A percentile compares a stretch with the other conserved stretches of the same genome.
These are phyloP conservation scores for Fusarium sp. DNA, from an alignment of 2,329 filamentous ascomycete genomes.

Conservation along the genomic window DNA sequence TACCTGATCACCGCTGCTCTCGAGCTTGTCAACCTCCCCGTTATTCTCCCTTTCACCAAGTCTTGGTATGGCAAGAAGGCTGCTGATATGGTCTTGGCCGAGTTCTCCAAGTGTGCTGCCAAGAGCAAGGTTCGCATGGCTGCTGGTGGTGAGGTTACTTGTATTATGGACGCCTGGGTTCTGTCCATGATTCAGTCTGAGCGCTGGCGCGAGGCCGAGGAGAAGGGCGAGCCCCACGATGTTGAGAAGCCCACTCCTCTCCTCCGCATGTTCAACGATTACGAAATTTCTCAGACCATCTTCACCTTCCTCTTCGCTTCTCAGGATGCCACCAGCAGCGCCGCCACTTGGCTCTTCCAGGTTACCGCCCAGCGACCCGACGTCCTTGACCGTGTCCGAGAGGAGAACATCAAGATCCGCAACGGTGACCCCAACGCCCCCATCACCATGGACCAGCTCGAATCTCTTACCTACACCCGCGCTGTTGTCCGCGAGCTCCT, in stretches of 20 bases:
- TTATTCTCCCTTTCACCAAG: slow-evolving; percentile 94
- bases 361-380: slow-evolving; percentile 94
- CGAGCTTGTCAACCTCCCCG: slow-evolving; percentile 97
- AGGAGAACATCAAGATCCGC: slow-evolving; percentile 84
- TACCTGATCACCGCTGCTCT: slow-evolving; percentile 95
- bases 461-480: slow-evolving; percentile 88
- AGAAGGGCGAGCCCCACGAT: slow-evolving; percentile 75
- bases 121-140: slow-evolving; percentile 95
- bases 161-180: slow-evolving; percentile 97
- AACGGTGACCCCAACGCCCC: slow-evolving; percentile 77
- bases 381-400: slow-evolving; percentile 86
- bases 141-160: slow-evolving; percentile 84
- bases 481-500: slow-evolving; percentile 92
- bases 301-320: slow-evolving; percentile 98
- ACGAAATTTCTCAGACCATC: slow-evolving; percentile 91
- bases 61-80: slow-evolving; percentile 98
- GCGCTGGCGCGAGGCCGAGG: slow-evolving; percentile 81
- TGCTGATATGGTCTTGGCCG: slow-evolving; percentile 87
- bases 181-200: slow-evolving; percentile 88
- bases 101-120: slow-evolving; percentile 90
- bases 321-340: slow-evolving; percentile 95
- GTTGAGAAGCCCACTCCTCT: slow-evolving; percentile 84
- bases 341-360: slow-evolving; percentile 95
- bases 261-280: slow-evolving; percentile 87
- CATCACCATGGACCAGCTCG: slow-evolving; percentile 85